These are phyloP conservation scores for Barnettozyma pratensis DNA, from an alignment of 805 yeast genomes.

Conservation along the genomic window DNA sequence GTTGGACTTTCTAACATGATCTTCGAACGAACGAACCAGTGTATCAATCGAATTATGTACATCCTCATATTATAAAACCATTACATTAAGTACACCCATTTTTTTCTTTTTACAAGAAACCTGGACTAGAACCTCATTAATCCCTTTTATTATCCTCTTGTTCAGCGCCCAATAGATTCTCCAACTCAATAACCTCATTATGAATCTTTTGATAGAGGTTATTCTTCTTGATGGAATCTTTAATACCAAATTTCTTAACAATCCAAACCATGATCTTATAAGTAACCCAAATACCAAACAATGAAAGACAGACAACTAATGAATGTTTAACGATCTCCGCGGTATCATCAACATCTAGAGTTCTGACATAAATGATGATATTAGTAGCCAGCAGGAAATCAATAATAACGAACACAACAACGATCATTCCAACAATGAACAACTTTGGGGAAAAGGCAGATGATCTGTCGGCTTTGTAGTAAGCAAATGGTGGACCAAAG, in stretches of 20 bases:
- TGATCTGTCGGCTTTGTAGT: conserved; percentile 15
- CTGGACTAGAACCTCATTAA: conserved; percentile 1
- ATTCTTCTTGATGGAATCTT: conserved; percentile 13
- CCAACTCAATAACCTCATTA: conserved; percentile 21
- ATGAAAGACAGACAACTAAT: conserved; percentile 11
- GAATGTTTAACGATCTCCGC: conserved; percentile 17
- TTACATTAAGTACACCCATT: neutral
- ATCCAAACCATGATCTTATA: conserved; percentile 19
- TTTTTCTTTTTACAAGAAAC: neutral
- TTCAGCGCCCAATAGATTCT: conserved; percentile 12
- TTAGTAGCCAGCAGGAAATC: conserved; percentile 31
- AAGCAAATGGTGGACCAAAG: conserved; percentile 25
- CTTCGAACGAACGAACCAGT: too few species aligned
- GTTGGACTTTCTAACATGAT: too few species aligned
- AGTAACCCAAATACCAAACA: conserved; percentile 17
- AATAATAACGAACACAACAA: conserved; percentile 24
- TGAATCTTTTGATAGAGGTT: conserved; percentile 20
- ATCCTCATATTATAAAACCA: neutral
- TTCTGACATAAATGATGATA: conserved; percentile 30
- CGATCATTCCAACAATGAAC: conserved; percentile 22
- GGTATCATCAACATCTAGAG: conserved; percentile 22
- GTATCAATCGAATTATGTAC: neutral
- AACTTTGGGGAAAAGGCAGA: conserved; percentile 19
- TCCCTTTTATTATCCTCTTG: conserved; percentile 8
- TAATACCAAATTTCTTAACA: conserved; percentile 16